Conservation (phyloP, 192 early-diverging fungal genomes). For the Entomortierella parvispora region DNA sequence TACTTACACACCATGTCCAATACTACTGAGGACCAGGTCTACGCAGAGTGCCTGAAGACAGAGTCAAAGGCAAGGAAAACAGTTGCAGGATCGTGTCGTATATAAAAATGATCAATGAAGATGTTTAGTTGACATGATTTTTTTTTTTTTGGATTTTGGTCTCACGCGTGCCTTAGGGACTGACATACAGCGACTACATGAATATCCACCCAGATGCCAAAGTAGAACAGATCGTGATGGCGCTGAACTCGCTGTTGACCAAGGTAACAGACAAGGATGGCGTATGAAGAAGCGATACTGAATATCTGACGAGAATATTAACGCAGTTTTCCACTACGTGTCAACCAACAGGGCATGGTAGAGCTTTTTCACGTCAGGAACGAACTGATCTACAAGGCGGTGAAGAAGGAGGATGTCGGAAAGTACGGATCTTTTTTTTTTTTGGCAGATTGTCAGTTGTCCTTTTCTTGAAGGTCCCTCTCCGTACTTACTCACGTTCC, state of each 20-base stretch:
- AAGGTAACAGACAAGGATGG: slow-evolving; percentile 31
- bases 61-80: slow-evolving; percentile 18
- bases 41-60: slow-evolving; percentile 23
- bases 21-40: slow-evolving; percentile 25
- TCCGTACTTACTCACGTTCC: too few species aligned
- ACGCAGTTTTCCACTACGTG: not conserved
- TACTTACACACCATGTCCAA: not conserved
- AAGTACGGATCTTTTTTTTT: slow-evolving; percentile 16
- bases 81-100: too few species aligned
- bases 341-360: slow-evolving; percentile 18
- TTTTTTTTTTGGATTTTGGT: too few species aligned
- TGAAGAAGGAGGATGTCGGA: slow-evolving; percentile 37
- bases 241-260: slow-evolving; percentile 25
- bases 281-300: not conserved
- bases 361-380: slow-evolving; percentile 41
- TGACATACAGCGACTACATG: slow-evolving; percentile 26
- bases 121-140: too few species aligned
- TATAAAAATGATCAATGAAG: too few species aligned
- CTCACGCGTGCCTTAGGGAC: too few species aligned
- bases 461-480: not conserved
- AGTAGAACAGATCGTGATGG: slow-evolving; percentile 8
- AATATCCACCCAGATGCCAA: slow-evolving; percentile 11
- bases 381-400: slow-evolving; percentile 40
- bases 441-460: not conserved
- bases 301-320: not conserved